Conservation (phyloP, 1,284 basidiomycete genomes). For the Boletus subluridellus region DNA sequence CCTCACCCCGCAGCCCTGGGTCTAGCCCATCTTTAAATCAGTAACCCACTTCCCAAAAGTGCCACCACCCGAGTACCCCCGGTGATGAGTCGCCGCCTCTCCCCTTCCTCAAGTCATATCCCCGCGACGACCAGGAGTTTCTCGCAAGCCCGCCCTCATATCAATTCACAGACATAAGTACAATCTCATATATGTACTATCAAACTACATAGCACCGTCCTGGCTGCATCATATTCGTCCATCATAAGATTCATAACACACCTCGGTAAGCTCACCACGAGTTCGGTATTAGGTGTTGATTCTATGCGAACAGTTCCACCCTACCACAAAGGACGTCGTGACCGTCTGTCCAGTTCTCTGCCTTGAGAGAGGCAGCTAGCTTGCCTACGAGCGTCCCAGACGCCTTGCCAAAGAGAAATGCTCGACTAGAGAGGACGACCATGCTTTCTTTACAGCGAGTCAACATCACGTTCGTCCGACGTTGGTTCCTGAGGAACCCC, state of each 20-base stretch:
- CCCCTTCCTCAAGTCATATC: no score
- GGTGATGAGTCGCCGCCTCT: no score
- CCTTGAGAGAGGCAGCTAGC: constrained; percentile 39
- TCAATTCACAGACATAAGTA: background rate
- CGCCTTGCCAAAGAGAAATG: constrained; percentile 43
- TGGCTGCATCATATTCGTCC: background rate
- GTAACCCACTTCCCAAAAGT: background rate
- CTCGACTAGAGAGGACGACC: constrained; percentile 48
- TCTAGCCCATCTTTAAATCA: background rate
- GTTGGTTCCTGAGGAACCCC: constrained; percentile 49
- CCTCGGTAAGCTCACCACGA: background rate
- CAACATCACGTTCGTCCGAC: constrained; percentile 68
- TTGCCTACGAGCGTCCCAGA: constrained; percentile 45
- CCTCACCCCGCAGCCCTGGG: background rate
- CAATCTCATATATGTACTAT: background rate
- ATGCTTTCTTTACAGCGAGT: constrained; percentile 57
- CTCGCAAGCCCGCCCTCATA: background rate
- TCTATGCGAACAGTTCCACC: background rate
- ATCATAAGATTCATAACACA: no score
- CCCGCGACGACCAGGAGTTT: no score
- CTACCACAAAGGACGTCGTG: constrained; percentile 8
- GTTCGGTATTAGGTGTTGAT: background rate
- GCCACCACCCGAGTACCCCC: background rate
- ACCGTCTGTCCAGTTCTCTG: constrained; percentile 39
- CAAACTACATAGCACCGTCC: background rate